Base-by-base conservation (phyloP, 148 eudicot genomes). In the Camellia sinensis region DNA sequence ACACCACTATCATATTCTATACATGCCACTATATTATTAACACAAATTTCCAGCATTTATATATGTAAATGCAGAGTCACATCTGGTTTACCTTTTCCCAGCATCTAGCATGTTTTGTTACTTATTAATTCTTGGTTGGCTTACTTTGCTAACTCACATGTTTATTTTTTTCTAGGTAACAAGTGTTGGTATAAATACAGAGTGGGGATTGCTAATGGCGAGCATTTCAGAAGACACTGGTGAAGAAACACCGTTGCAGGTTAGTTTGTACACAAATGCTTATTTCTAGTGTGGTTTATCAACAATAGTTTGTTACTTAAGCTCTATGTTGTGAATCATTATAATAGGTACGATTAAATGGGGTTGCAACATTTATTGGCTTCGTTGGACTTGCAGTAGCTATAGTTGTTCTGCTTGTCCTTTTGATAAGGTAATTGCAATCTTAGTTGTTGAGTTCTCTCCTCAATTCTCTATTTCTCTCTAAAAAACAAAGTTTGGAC, bases 231-330 rank as follows among this genome's bases (percentile, higher is more conserved):
- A 96, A 89, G 99, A 96, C 80, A 93, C 87, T 82, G 98, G 99
- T 71, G 99, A 96, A 88, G 99, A 96, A 90, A 96, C 99, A 61
- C 99, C 99, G 45, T 87, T 96, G 84, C 99, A 96, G 95, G 99
- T 89, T 81, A 53, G 71, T 72, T 76, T 60, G n/a, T 17, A 67
- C 11, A 44, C 37, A 29, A 29, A 67, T 71, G 37, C 18, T 60
- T 21, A 22, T 60, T 18, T 67, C 46, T 64, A 21, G 1, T 8
- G 13, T 63, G 41, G 59, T 56, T 29, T 81, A 19, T 14, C 50
- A 52, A 21, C 52, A 7, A 48, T 48, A 7, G 52, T 60, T 14
- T 75, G 50, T 72, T 66, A n/a, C 61, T 82, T 66, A 71, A 63
- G 56, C 52, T 29, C 3, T 4, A 8, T 29, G 37, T 29, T 7